These are phyloP conservation scores for Brettanomyces bruxellensis DNA, from an alignment of 805 yeast genomes.

Conservation along the genomic window DNA sequence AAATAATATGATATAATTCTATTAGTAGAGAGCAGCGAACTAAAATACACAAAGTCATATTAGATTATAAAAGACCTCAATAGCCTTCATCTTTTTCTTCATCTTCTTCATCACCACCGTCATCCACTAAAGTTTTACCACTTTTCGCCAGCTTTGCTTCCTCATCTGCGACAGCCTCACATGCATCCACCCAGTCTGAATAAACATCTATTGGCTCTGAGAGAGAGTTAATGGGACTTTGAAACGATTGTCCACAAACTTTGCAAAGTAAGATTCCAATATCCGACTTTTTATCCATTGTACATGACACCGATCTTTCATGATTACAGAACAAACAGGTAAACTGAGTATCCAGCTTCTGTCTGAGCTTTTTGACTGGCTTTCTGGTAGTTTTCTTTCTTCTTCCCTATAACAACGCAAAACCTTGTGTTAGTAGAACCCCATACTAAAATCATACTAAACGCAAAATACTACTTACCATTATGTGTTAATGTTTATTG, in stretches of 20 bases:
- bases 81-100: conserved; percentile 4
- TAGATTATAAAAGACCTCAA: background rate
- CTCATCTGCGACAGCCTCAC: conserved; percentile 80
- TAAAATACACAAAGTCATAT: background rate
- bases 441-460: no score
- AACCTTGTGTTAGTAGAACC: background rate
- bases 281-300: conserved; percentile 76
- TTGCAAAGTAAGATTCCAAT: conserved; percentile 84
- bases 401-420: conserved; percentile 20
- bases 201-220: conserved; percentile 92
- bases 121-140: conserved; percentile 18
- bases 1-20: no score
- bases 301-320: conserved; percentile 83
- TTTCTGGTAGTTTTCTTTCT: conserved; percentile 80
- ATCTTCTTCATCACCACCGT: conserved; percentile 12
- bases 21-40: background rate
- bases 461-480: no score
- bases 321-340: conserved; percentile 94
- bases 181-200: conserved; percentile 97
- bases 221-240: conserved; percentile 72
- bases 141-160: conserved; percentile 17
- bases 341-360: conserved; percentile 71
- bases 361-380: conserved; percentile 72
- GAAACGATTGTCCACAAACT: conserved; percentile 90
- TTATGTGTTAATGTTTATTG: no score